phyloP scores from a whole-genome alignment of 352 stramenopile species.

The Globisporangium okanoganense region DNA sequence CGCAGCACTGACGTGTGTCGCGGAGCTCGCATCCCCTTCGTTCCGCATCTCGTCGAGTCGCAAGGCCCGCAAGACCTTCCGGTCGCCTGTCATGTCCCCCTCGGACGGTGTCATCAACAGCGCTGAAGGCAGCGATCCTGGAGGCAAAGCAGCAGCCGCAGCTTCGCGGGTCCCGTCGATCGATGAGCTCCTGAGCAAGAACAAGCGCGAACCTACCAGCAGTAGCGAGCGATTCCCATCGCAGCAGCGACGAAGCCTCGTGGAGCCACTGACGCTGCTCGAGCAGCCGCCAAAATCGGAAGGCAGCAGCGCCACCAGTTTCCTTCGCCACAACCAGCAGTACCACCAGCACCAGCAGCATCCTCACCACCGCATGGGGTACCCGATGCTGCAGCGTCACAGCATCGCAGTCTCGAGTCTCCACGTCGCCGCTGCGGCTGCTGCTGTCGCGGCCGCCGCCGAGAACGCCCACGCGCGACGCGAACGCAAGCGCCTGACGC shows the following conservation, averaged over 20 bases:
- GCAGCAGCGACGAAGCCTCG: slow-evolving; percentile 18
- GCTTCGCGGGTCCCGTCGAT: slow-evolving; percentile 38
- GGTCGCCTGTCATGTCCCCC: slow-evolving; percentile 34
- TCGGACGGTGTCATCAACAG: slow-evolving; percentile 9
- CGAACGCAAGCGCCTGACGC: slow-evolving; percentile 65
- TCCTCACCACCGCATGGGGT: not conserved
- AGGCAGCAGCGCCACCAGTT: not conserved
- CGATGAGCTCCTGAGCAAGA: slow-evolving; percentile 37
- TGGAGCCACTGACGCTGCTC: slow-evolving; percentile 15
- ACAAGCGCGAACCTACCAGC: not conserved
- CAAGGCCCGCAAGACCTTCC: slow-evolving; percentile 78
- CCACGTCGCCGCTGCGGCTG: slow-evolving; percentile 4
- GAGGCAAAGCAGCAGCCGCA: not conserved
- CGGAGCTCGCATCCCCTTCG: slow-evolving; percentile 48
- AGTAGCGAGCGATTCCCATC: slow-evolving; percentile 7
- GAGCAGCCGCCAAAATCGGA: slow-evolving; percentile 14
- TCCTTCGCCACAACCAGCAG: not conserved
- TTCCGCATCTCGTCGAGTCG: slow-evolving; percentile 82
- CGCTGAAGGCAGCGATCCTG: not conserved
- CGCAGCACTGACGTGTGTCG: slow-evolving; percentile 42
- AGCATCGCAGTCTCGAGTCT: slow-evolving; percentile 16
- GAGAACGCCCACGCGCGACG: slow-evolving; percentile 42
- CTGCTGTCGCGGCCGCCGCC: not conserved
- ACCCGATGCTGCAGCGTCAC: slow-evolving; percentile 20
- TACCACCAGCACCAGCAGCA: not conserved